phyloP scores from a whole-genome alignment of 1,284 basidiomycete genomes.

The Malassezia sp. region DNA sequence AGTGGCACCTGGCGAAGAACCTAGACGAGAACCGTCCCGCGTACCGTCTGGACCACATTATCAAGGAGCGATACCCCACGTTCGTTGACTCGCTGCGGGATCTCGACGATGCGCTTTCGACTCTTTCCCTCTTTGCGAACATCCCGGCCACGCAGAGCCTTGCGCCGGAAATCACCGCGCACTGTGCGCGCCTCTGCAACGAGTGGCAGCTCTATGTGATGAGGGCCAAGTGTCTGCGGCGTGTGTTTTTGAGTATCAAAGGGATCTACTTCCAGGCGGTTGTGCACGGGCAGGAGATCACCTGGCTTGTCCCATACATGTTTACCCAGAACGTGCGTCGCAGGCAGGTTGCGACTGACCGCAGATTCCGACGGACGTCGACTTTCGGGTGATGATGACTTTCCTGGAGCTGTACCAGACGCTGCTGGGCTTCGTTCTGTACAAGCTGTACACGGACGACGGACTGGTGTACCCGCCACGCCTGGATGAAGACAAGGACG shows the following conservation, averaged over 20 bases:
- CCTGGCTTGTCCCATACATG: conserved; percentile 95
- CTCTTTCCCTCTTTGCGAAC: conserved; percentile 72
- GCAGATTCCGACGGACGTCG: conserved; percentile 84
- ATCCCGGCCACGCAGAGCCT: conserved; percentile 57
- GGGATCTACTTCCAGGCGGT: conserved; percentile 97
- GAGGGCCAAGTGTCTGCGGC: conserved; percentile 71
- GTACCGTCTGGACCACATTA: conserved; percentile 72
- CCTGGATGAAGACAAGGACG: conserved; percentile 71
- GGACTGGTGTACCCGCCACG: conserved; percentile 91
- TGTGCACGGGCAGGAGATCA: conserved; percentile 78
- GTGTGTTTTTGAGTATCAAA: conserved; percentile 94
- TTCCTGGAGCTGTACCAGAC: conserved; percentile 99
- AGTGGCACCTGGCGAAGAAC: conserved; percentile 90
- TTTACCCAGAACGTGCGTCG: too few species aligned
- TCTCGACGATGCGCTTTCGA: conserved; percentile 91
- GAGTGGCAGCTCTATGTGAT: conserved; percentile 76
- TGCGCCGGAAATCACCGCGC: conserved; percentile 71
- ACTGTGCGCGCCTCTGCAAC: conserved; percentile 65
- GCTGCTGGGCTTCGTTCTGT: conserved; percentile 84
- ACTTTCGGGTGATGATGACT: conserved; percentile 94
- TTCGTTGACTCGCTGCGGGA: conserved; percentile 92
- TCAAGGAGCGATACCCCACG: conserved; percentile 96
- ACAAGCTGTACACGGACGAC: conserved; percentile 90
- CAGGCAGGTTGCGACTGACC: too few species aligned
- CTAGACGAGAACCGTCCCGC: conserved; percentile 69